Evolutionary conservation across 768 basidiomycete genomes (phyloP).

Genomic region (Tephrocybe sp.): DNA sequence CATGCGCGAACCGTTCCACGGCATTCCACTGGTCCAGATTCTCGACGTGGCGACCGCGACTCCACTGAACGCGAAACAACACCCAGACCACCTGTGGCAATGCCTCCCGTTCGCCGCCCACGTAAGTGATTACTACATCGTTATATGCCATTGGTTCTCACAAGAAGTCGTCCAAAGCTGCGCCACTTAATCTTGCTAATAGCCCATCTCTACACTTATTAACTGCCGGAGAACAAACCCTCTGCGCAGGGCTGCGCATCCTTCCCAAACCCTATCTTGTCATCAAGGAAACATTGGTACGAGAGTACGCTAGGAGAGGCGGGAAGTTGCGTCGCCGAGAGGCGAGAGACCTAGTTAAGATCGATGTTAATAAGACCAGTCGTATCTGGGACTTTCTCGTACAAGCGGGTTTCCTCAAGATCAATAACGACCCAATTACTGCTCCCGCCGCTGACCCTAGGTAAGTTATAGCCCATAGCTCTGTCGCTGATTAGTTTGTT

Average conservation of each 20-base stretch:
- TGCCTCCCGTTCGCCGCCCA: constrained; percentile 39
- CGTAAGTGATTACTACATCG: constrained; percentile 31
- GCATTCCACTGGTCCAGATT: constrained; percentile 55
- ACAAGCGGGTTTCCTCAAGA: constrained; percentile 78
- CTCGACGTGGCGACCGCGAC: constrained; percentile 47
- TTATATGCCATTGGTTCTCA: neutral
- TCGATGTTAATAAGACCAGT: constrained; percentile 92
- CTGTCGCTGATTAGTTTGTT: neutral
- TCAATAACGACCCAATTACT: constrained; percentile 50
- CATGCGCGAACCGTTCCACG: constrained; percentile 52
- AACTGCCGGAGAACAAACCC: constrained; percentile 80
- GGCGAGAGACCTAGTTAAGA: constrained; percentile 87
- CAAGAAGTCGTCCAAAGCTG: constrained; percentile 29
- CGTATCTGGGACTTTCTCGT: constrained; percentile 93
- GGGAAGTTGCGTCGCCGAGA: constrained; percentile 88
- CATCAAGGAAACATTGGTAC: constrained; percentile 92
- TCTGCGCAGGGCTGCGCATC: constrained; percentile 89
- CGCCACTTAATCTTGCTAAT: constrained; percentile 87
- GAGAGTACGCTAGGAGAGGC: constrained; percentile 88
- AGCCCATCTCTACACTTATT: constrained; percentile 89
- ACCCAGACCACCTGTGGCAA: constrained; percentile 44
- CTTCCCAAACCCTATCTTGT: constrained; percentile 94
- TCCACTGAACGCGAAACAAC: constrained; percentile 64
- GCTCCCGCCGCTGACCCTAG: constrained; percentile 33
- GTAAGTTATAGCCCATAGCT: constrained; percentile 31